Percentiles rank a stretch among this genome's conserved stretches.
Conservation (phyloP, 2,329 filamentous ascomycete species). For the Pezicula carpinea region DNA sequence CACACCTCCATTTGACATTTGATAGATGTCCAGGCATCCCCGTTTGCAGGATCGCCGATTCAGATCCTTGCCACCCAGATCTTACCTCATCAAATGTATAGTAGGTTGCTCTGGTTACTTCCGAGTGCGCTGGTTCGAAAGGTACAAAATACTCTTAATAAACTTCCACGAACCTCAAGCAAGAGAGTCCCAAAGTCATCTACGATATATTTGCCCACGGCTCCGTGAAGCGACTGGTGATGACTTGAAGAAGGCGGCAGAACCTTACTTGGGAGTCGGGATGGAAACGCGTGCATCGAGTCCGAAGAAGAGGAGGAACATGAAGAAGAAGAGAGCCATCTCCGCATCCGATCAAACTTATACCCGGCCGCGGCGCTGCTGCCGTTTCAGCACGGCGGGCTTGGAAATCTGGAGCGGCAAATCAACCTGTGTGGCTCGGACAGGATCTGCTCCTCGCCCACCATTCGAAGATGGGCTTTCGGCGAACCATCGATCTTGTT, state of each 20-base stretch:
- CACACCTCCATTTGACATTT: constrained; percentile 2
- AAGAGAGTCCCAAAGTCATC: no score
- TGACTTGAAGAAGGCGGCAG: no score
- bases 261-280: no score
- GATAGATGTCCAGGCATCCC: background rate
- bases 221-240: no score
- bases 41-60: constrained; percentile 1
- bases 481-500: background rate
- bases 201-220: no score
- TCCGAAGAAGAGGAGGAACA: background rate
- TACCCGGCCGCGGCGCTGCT: background rate
- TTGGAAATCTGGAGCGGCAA: background rate
- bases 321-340: background rate
- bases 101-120: background rate
- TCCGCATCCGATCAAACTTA: background rate
- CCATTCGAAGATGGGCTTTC: background rate
- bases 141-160: background rate
- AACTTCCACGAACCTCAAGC: background rate
- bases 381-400: constrained; percentile 1
- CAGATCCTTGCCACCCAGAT: background rate
- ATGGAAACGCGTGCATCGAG: background rate
- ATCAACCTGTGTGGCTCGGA: background rate
- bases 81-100: background rate
- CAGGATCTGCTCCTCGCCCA: background rate
- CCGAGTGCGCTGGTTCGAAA: background rate